Conservation (phyloP, 306 rosid genomes). For the Vigna angularis region DNA sequence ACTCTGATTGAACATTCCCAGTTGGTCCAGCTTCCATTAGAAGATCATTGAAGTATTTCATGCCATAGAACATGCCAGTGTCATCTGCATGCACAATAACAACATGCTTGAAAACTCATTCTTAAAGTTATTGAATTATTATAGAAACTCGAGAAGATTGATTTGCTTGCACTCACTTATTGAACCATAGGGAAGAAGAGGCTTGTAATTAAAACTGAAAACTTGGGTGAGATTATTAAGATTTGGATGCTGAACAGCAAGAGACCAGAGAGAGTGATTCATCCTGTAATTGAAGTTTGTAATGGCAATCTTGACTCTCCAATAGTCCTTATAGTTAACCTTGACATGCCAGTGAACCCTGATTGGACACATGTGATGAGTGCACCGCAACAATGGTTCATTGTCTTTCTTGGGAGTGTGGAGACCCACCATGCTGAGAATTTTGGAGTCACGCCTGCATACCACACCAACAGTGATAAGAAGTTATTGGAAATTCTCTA, state of each 20-base stretch:
- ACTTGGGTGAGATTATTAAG: slow-evolving; percentile 91
- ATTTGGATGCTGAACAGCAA: slow-evolving; percentile 92
- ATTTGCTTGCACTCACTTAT: slow-evolving; percentile 67
- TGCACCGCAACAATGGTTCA: slow-evolving; percentile 77
- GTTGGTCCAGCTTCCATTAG: slow-evolving; percentile 88
- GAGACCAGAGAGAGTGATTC: slow-evolving; percentile 87
- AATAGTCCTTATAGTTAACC: slow-evolving; percentile 81
- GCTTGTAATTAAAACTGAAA: slow-evolving; percentile 91
- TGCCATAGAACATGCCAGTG: slow-evolving; percentile 89
- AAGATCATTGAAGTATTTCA: slow-evolving; percentile 77
- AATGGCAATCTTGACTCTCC: slow-evolving; percentile 84
- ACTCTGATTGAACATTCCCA: slow-evolving; percentile 84
- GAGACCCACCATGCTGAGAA: slow-evolving; percentile 67
- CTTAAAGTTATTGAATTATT: slow-evolving; percentile 10
- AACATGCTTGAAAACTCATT: slow-evolving; percentile 3
- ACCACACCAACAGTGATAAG: slow-evolving; percentile 16
- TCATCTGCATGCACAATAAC: slow-evolving; percentile 67
- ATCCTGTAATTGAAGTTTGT: slow-evolving; percentile 84
- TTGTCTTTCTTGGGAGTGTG: slow-evolving; percentile 78
- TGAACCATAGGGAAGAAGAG: slow-evolving; percentile 73
- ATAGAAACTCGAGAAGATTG: neutral
- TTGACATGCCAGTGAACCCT: slow-evolving; percentile 95
- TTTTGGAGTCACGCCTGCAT: slow-evolving; percentile 73
- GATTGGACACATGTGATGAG: slow-evolving; percentile 95
- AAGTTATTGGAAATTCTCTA: slow-evolving; percentile 11